Base-by-base conservation (phyloP, 768 basidiomycete species). In the Boletus rubroflammeus region DNA sequence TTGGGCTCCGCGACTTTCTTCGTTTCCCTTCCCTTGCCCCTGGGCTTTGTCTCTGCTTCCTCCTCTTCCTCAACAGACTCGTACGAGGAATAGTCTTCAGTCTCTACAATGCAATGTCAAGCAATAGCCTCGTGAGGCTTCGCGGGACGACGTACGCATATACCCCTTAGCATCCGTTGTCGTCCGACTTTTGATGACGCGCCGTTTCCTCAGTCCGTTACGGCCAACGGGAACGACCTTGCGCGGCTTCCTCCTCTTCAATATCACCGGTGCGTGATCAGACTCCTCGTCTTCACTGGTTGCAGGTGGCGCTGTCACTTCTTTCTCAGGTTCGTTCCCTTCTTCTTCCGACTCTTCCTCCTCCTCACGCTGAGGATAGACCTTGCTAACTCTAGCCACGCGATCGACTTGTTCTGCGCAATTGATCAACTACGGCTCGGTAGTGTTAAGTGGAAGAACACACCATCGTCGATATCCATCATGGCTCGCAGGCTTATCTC, bases 391-490 rank as follows among this genome's bases (percentile, higher is more conserved):
- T 64, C 67, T 50, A 40, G 65, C 51, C 4, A 53, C 65, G 5
- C 50, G 61, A 32, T 69, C 53, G 25, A 72, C 67, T 53, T 62
- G 50, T 9, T 69, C 69, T 72, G 28, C 15, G 3, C 19, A 17
- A 13, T 2, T 0, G n/a, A 26, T 70, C 43, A 59, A 39, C 32
- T 1, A 47, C n/a, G 59, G 3, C 1, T 65, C 62, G 15, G 67
- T 60, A 11, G 9, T 0, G 10, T 25, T 9, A 28, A 41, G n/a
- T 19, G 62, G 63, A 13, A 75, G 71, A 42, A 62, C 73, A 15
- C 56, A 86, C 88, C 82, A 61, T 90, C 88, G 52, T 88, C 87
- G 50, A 89, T 78, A 47, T 90, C 88, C 87, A 89, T 88, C 75
- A 89, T 78, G 10, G 80, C 85, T n/a, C 67, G 67, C 45, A 79